Percentiles rank a stretch among this genome's conserved stretches.
phyloP scores from a whole-genome alignment of 495 filamentous ascomycete species.

The Evernia prunastri region DNA sequence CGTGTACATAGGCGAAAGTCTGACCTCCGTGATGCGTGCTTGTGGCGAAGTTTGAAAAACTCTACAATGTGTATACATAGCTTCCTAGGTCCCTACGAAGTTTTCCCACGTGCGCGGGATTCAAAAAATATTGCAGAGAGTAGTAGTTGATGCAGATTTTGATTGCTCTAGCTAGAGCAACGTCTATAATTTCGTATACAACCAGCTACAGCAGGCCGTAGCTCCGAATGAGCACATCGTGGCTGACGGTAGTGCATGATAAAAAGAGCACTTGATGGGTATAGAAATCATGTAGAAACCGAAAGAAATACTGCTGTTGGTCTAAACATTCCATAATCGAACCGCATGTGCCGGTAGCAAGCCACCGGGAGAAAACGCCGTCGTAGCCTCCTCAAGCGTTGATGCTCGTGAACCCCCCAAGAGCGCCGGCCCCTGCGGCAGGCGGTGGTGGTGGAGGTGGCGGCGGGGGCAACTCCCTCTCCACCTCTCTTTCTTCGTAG shows the following conservation, averaged over 20 bases:
- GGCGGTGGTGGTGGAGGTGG: conserved; percentile 11
- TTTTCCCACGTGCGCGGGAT: too few species aligned
- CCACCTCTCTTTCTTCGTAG: conserved; percentile 24
- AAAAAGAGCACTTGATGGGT: neutral
- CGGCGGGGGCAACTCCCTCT: conserved; percentile 12
- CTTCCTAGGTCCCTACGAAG: too few species aligned
- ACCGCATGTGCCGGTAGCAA: neutral
- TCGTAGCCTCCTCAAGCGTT: conserved; percentile 28
- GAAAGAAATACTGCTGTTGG: neutral
- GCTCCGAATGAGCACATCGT: neutral
- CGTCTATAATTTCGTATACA: neutral
- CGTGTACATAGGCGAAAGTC: neutral
- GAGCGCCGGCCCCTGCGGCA: conserved; percentile 13
- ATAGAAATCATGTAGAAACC: neutral
- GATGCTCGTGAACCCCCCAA: conserved; percentile 35
- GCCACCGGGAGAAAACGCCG: neutral
- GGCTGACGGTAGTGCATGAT: neutral
- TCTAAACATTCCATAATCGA: neutral
- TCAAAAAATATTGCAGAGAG: too few species aligned
- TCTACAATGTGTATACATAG: too few species aligned
- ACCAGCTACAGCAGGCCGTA: neutral
- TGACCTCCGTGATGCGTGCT: too few species aligned
- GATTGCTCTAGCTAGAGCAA: neutral
- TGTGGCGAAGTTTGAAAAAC: too few species aligned
- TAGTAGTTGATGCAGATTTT: neutral